A percentile compares a stretch with the other conserved stretches of the same genome.
Evolutionary conservation across 2,329 filamentous ascomycete genomes (phyloP).

Genomic region (Fusarium nurragi): DNA sequence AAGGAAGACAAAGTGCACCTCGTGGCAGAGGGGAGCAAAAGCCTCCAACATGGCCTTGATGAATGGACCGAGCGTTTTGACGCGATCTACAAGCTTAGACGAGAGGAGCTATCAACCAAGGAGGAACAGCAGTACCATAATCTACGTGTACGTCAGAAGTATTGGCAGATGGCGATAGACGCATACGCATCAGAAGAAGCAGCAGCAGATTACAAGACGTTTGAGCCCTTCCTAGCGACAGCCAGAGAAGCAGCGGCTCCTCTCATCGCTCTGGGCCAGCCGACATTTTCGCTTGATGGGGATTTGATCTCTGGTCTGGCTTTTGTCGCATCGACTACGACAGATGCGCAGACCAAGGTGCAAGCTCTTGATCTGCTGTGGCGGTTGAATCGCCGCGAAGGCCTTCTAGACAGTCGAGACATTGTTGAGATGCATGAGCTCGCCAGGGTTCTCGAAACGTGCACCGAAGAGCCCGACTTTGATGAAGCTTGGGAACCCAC

Average conservation of each 20-base stretch:
- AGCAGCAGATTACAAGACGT: rapidly evolving
- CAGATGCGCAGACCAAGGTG: background rate
- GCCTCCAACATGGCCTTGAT: background rate
- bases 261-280: background rate
- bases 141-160: background rate
- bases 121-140: background rate
- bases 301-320: background rate
- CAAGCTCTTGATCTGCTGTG: background rate
- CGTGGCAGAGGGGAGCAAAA: background rate
- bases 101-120: background rate
- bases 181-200: background rate
- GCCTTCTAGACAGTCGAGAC: background rate
- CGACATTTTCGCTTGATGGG: background rate
- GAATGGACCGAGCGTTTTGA: background rate
- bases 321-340: background rate
- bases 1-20: background rate
- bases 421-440: background rate
- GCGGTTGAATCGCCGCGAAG: background rate
- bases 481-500: background rate
- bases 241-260: background rate
- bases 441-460: background rate
- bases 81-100: background rate
- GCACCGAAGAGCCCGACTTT: background rate
- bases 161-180: background rate
- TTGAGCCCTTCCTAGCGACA: background rate